Base-by-base conservation (phyloP, 2,329 filamentous ascomycete genomes). In the Paecilomyces dactylethromorphus region DNA sequence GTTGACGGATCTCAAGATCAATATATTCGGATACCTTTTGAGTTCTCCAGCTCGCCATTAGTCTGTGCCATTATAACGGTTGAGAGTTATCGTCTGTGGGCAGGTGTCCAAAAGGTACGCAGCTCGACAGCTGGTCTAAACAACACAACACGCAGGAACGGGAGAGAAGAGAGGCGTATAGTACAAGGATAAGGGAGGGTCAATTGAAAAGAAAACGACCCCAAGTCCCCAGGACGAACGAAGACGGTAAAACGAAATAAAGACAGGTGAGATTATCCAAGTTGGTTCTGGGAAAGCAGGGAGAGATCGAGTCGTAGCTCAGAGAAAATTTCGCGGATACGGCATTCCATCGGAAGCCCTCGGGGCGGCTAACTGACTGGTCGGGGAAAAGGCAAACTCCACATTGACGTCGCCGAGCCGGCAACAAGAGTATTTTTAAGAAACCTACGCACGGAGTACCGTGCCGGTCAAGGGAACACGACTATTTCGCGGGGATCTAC, bases 261-360 rank as follows among this genome's bases (percentile, higher is more conserved):
- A 64, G 54, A 60, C 62, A 64, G 59, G 64, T 61, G 59, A 62
- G 62, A 62, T 65, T 71, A 71, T 69, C 52, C 59, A 59, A 62
- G 59, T 51, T 62, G 58, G 55, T 21, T 22, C 22, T 31, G 55
- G 35, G 56, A 51, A 59, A 56, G 60, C 35, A 61, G 60, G 62
- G 60, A 63, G 35, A 62, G 56, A 58, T 60, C 62, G 64, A 66
- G 60, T 62, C 66, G 64, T 61, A 59, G 64, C 59, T 60, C 61
- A 62, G 65, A 72, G 72, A 75, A 76, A 76, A 75, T 75, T 76
- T 76, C 70, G 71, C 69, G 69, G 72, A 68, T 68, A 66, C 73
- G 72, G 74, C 68, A 71, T 71, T 70, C 69, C 66, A 64, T 72
- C 74, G 73, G 73, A 71, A 71, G 67, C 64, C 68, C 68, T 74